Evolutionary conservation across 768 basidiomycete species (phyloP), one percentile per base, ranked within the genome.

Genomic region (Pisolithus tinctorius): DNA sequence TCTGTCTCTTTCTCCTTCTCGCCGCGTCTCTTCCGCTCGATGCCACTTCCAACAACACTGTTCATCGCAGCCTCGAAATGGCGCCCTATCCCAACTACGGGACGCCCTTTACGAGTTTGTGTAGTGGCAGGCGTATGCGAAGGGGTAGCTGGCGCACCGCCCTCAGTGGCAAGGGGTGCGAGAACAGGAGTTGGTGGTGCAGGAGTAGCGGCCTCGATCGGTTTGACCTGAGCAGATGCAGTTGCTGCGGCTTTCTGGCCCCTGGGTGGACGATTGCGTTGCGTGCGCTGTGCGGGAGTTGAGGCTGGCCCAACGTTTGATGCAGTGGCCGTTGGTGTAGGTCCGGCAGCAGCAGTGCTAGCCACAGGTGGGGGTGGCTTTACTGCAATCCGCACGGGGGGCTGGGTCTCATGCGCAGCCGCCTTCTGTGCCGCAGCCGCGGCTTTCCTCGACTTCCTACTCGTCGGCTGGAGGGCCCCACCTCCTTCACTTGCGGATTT

Each of bases 31-130:
- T 69, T 73, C 17, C 69, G 63, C 25, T 74, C 69, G 31, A 61
- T 55, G 10, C 62, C 58, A 2, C 62, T 52, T 3, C 54, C 60
- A n/a, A 73, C 64, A 0, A 81, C 80, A 0, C 83, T 81, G 51
- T 66, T 86, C 27, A 89, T 65, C 7, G 87, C 87, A 6, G 81
- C 85, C 57, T 87, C 85, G 48, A 89, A 83, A 13, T 87, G 83
- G 11, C 86, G 74, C 0, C 74, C 82, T 7, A 84, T 61, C 0
- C 84, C 84, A 30, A 88, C 67, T 9, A 84, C 72, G 1, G 84
- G 83, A 6, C 85, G 78, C 4, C 64, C 56, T 30, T 80, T 74
- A 23, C 79, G 75, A 2, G 72, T 44, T 2, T 47, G 45, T 16
- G 45, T 30, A 20, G 30, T 4, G 11, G 61, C 48, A 7, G 70